Base-by-base conservation (phyloP, 495 filamentous ascomycete species). In the Evansstolkia leycettana region DNA sequence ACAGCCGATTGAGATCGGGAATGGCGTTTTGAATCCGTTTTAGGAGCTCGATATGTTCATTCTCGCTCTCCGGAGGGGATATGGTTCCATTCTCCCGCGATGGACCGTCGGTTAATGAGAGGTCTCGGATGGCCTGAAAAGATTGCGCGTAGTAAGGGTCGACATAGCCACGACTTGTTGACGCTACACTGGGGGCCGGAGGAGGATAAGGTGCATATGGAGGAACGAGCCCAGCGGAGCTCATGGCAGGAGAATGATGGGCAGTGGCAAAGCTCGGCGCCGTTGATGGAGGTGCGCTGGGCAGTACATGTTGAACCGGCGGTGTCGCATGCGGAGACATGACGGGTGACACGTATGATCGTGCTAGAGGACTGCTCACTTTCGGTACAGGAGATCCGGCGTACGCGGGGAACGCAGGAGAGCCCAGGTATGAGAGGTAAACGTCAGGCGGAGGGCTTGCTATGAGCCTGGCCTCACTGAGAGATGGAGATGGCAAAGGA, bases 1-100 rank as follows among this genome's bases (percentile, higher is more conserved):
- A 47, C 19, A 72, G 52, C 14, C 58, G 57, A 33, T 56, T 60
- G 39, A 72, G 57, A 29, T 72, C 69, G 3, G 69, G 69, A 37
- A 72, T 59, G 6, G 60, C 66, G 33, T 58, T 59, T 34, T 66
- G 58, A 33, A 72, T 64, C 9, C 67, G 50, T 23, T 62, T 44
- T 5, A 72, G 55, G 35, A 71, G 58, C 36, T 64, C 58, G 24
- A 61, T 45, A 12, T 63, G 55, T 28, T 68, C 64, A 11, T 50
- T 47, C 18, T 57, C 46, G 9, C 40, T 48, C 2, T 65, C 60
- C 5, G 53, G 50, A 8, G 52, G 55, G 10, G 52, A 54, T 1
- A 50, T 53, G 9, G 33, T 40, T 9, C 63, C 60, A 28, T 58
- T 57, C 34, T 48, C 46, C 4, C 39, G 28, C 7, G 41, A 26